phyloP scores from a whole-genome alignment of 805 yeast species.

The Lipomyces sp. region DNA sequence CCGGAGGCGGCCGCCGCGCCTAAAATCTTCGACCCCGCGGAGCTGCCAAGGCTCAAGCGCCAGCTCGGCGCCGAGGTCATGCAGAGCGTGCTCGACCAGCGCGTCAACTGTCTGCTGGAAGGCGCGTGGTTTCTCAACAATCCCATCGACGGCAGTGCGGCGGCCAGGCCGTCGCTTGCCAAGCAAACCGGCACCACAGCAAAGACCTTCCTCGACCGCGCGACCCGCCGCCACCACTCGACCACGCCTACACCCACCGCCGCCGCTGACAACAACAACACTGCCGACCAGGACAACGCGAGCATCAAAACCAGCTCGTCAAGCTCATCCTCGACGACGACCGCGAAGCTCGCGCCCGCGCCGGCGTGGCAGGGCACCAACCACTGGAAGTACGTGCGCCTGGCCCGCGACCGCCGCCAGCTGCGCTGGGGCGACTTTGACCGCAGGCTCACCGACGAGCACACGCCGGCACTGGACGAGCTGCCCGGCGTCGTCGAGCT shows the following conservation, averaged over 20 bases:
- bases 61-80: slow-evolving; percentile 4
- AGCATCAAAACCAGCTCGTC: too few species aligned
- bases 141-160: neutral
- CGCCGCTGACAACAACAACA: too few species aligned
- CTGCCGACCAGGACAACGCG: too few species aligned
- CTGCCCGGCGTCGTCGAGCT: slow-evolving; percentile 11
- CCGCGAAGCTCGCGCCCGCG: neutral
- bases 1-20: neutral
- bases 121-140: slow-evolving; percentile 19
- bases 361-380: too few species aligned
- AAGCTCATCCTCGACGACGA: neutral
- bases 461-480: slow-evolving; percentile 2
- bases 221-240: neutral
- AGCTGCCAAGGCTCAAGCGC: slow-evolving; percentile 3
- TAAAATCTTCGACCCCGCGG: slow-evolving; percentile 6
- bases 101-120: slow-evolving; percentile 7
- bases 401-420: slow-evolving; percentile 5
- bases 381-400: slow-evolving; percentile 1
- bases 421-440: slow-evolving; percentile 8
- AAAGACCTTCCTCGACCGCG: neutral
- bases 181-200: too few species aligned
- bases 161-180: too few species aligned
- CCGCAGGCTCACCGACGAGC: too few species aligned
- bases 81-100: slow-evolving; percentile 10
- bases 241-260: too few species aligned